phyloP scores from a whole-genome alignment of 768 basidiomycete genomes.

The Mycena epipterygia region DNA sequence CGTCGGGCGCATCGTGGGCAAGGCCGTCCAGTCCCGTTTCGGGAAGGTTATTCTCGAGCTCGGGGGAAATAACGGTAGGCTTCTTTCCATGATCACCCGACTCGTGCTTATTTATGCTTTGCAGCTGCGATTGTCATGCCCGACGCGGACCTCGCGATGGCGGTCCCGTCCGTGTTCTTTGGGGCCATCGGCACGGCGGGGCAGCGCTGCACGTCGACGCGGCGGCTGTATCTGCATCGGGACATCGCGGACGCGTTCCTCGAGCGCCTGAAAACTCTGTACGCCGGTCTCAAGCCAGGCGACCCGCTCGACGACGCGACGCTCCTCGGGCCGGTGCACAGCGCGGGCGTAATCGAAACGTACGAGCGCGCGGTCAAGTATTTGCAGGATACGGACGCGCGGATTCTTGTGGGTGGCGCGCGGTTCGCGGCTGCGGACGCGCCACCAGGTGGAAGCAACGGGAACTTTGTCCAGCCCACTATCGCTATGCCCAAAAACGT shows the following conservation, averaged over 20 bases:
- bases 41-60: slow-evolving; percentile 93
- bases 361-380: slow-evolving; percentile 74
- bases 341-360: slow-evolving; percentile 71
- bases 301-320: slow-evolving; percentile 85
- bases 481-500: slow-evolving; percentile 77
- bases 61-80: slow-evolving; percentile 94
- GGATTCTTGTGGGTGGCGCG: slow-evolving; percentile 82
- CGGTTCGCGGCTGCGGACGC: slow-evolving; percentile 56
- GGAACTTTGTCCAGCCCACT: slow-evolving; percentile 93
- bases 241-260: slow-evolving; percentile 84
- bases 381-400: slow-evolving; percentile 75
- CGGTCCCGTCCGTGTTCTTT: slow-evolving; percentile 92
- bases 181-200: slow-evolving; percentile 88
- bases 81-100: slow-evolving; percentile 35
- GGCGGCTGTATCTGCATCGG: slow-evolving; percentile 90
- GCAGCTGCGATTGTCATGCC: slow-evolving; percentile 92
- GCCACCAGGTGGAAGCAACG: slow-evolving; percentile 62
- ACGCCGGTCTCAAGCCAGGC: slow-evolving; percentile 80
- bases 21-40: slow-evolving; percentile 87
- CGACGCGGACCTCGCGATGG: slow-evolving; percentile 92
- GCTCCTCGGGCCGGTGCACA: slow-evolving; percentile 91
- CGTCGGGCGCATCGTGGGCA: slow-evolving; percentile 90
- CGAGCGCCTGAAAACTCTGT: slow-evolving; percentile 78
- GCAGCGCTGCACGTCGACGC: slow-evolving; percentile 92
- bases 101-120: slow-evolving; percentile 29